These are phyloP conservation scores for Wickerhamomyces bisporus DNA, from an alignment of 805 yeast genomes.

Conservation along the genomic window DNA sequence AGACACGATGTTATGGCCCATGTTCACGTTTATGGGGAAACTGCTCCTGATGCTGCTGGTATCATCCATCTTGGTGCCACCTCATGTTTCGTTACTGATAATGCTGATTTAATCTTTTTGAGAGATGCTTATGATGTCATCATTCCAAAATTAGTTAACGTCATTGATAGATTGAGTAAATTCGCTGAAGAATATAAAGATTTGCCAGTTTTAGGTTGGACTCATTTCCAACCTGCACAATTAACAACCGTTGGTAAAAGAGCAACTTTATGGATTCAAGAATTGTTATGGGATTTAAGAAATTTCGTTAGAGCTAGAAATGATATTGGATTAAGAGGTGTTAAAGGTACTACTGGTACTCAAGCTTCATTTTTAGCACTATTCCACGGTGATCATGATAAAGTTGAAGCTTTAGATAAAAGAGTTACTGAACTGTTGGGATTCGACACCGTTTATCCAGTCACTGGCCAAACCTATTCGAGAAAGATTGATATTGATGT, in stretches of 20 bases:
- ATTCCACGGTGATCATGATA: constrained; percentile 95
- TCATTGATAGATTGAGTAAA: constrained; percentile 80
- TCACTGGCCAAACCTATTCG: constrained; percentile 98
- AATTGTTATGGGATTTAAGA: constrained; percentile 94
- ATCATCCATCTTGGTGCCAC: constrained; percentile 98
- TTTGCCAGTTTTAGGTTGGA: constrained; percentile 97
- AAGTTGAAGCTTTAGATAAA: constrained; percentile 88
- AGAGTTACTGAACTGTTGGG: constrained; percentile 91
- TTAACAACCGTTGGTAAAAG: constrained; percentile 98
- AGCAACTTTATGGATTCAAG: constrained; percentile 97
- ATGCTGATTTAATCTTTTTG: constrained; percentile 93
- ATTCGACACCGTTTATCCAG: constrained; percentile 92
- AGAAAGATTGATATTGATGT: constrained; percentile 97
- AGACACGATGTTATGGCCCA: constrained; percentile 99
- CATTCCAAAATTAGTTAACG: constrained; percentile 93
- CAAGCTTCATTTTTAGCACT: constrained; percentile 94
- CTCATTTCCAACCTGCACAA: constrained; percentile 99
- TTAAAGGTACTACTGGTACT: constrained; percentile 98
- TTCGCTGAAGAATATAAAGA: constrained; percentile 93
- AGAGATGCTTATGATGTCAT: constrained; percentile 93
- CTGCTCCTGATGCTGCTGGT: constrained; percentile 95
- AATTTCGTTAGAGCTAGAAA: constrained; percentile 94
- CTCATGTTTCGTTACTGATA: constrained; percentile 95
- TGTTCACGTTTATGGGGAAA: constrained; percentile 89
- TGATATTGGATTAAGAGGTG: constrained; percentile 95